Evolutionary conservation across 805 yeast species (phyloP).

Genomic region (Dipodascopsis tothii): DNA sequence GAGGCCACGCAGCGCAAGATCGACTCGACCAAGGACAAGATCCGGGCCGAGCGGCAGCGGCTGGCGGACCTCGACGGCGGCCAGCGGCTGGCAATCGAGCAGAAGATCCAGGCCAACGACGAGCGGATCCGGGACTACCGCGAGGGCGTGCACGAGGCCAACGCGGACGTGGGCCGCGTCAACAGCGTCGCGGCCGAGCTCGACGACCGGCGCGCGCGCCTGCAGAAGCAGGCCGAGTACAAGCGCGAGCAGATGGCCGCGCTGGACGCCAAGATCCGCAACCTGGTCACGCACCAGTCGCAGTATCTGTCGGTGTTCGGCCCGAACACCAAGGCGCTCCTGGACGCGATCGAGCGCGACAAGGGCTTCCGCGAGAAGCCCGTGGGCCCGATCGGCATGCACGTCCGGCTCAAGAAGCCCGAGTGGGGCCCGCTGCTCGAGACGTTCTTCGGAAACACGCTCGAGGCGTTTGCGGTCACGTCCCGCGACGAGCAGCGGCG

Average conservation of each 20-base stretch:
- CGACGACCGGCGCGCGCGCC: background rate
- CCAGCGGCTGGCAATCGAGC: background rate
- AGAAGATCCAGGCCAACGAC: background rate
- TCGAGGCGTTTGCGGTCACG: slow-evolving; percentile 62
- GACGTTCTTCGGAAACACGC: slow-evolving; percentile 40
- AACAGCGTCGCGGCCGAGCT: background rate
- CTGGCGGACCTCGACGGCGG: slow-evolving; percentile 12
- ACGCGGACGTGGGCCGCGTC: background rate
- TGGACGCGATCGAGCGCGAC: slow-evolving; percentile 37
- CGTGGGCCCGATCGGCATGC: slow-evolving; percentile 72
- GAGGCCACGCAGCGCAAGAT: slow-evolving; percentile 18
- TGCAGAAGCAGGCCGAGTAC: background rate
- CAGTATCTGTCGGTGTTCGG: slow-evolving; percentile 46
- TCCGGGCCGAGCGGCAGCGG: slow-evolving; percentile 27
- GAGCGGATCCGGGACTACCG: background rate
- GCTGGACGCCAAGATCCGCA: slow-evolving; percentile 6
- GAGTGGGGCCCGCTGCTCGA: slow-evolving; percentile 60
- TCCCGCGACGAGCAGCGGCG: slow-evolving; percentile 49
- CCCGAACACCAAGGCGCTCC: slow-evolving; percentile 35
- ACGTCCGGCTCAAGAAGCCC: slow-evolving; percentile 48
- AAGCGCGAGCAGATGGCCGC: background rate
- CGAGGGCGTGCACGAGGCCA: background rate
- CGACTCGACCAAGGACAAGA: slow-evolving; percentile 25
- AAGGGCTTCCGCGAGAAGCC: slow-evolving; percentile 45
- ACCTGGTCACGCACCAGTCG: slow-evolving; percentile 22